Percentiles rank a stretch among this genome's conserved stretches.
Conservation (phyloP, 257 asterid genomes). For the Salvia miltiorrhiza region DNA sequence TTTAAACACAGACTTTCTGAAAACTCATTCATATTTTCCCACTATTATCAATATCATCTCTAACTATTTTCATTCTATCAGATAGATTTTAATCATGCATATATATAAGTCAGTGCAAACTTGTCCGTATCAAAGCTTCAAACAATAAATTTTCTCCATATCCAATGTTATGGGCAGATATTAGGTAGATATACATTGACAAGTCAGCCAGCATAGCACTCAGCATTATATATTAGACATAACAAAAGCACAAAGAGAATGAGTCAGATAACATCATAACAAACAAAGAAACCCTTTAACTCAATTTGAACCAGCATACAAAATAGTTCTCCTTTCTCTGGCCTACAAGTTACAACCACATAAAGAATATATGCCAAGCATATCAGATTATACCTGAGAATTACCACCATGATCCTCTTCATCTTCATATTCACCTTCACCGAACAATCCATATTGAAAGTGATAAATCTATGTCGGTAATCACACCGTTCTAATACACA, state of each 20-base stretch:
- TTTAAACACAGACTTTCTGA: too few species aligned
- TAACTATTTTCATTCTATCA: neutral
- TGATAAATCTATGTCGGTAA: neutral
- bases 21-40: neutral
- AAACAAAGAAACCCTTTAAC: neutral
- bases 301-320: neutral
- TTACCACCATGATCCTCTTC: slow-evolving; percentile 53
- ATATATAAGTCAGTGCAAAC: neutral
- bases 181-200: neutral
- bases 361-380: neutral
- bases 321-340: neutral
- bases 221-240: neutral
- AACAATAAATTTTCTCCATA: neutral
- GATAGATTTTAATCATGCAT: neutral
- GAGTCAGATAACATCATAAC: neutral
- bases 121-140: neutral
- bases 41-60: neutral
- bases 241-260: neutral
- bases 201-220: neutral
- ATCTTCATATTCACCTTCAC: slow-evolving; percentile 1
- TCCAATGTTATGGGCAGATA: neutral
- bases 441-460: slow-evolving; percentile 12
- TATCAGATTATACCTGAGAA: slow-evolving; percentile 56
- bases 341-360: neutral
- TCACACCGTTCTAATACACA: neutral